A percentile compares a stretch with the other conserved stretches of the same genome.
phyloP scores from a whole-genome alignment of 306 rosid species.

The Phaseolus lunatus region DNA sequence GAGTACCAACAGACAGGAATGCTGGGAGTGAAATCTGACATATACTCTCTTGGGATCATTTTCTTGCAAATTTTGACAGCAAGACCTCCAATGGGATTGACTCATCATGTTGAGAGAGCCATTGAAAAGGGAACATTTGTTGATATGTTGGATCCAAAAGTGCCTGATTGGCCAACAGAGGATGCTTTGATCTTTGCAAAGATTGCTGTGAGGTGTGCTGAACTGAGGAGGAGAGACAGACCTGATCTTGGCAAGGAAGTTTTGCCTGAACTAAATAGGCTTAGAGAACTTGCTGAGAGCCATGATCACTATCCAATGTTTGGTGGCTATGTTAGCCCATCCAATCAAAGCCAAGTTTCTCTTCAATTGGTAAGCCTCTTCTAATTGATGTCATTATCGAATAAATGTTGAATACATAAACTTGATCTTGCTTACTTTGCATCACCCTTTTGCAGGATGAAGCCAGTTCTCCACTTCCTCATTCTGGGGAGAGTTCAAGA shows the following conservation, averaged over 20 bases:
- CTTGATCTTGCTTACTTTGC: not conserved
- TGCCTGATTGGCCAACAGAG: slow-evolving; percentile 51
- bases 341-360: slow-evolving; percentile 51
- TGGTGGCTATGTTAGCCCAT: slow-evolving; percentile 34
- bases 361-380: slow-evolving; percentile 50
- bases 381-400: no score
- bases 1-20: slow-evolving; percentile 61
- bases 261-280: slow-evolving; percentile 42
- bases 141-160: slow-evolving; percentile 51
- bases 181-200: slow-evolving; percentile 49
- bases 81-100: slow-evolving; percentile 54
- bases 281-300: slow-evolving; percentile 47
- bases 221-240: slow-evolving; percentile 53
- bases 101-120: slow-evolving; percentile 51
- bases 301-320: not conserved
- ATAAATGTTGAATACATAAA: no score
- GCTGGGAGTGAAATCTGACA: slow-evolving; percentile 55
- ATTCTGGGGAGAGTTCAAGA: slow-evolving; percentile 38
- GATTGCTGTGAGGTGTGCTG: slow-evolving; percentile 44
- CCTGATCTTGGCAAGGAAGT: slow-evolving; percentile 56
- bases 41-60: slow-evolving; percentile 58
- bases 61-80: slow-evolving; percentile 56
- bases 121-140: slow-evolving; percentile 45
- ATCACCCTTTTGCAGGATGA: slow-evolving; percentile 40
- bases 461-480: slow-evolving; percentile 31